phyloP scores from a whole-genome alignment of 306 rosid genomes.

The Benincasa hispida region DNA sequence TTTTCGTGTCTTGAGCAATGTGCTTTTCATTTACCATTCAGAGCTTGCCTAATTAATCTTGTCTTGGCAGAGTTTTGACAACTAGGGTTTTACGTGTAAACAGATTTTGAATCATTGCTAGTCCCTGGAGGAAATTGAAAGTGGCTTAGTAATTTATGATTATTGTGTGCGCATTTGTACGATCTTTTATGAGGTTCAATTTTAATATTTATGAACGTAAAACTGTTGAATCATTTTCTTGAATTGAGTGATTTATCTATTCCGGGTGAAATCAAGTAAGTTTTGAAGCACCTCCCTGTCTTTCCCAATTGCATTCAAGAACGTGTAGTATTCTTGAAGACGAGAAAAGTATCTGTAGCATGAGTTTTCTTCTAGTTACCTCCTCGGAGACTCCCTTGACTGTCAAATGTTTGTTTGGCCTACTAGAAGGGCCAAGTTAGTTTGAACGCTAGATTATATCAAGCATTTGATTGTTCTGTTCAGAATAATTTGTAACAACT shows the following conservation, averaged over 20 bases:
- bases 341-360: background rate
- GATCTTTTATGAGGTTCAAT: background rate
- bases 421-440: background rate
- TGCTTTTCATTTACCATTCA: background rate
- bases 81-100: background rate
- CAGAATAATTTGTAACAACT: background rate
- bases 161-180: background rate
- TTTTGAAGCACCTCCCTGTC: background rate
- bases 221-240: background rate
- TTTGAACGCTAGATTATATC: background rate
- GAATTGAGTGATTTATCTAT: background rate
- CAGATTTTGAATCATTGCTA: background rate
- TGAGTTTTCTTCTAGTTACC: background rate
- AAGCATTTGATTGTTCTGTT: background rate
- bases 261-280: background rate
- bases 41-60: background rate
- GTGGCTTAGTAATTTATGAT: background rate
- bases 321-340: background rate
- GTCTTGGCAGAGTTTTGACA: background rate
- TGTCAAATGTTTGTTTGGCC: background rate
- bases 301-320: background rate
- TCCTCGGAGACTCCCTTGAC: background rate
- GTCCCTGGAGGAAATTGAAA: background rate
- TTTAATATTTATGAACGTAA: background rate
- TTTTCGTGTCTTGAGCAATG: background rate